These are phyloP conservation scores for Salix udensis DNA, from an alignment of 345 rosid genomes.

Conservation along the genomic window DNA sequence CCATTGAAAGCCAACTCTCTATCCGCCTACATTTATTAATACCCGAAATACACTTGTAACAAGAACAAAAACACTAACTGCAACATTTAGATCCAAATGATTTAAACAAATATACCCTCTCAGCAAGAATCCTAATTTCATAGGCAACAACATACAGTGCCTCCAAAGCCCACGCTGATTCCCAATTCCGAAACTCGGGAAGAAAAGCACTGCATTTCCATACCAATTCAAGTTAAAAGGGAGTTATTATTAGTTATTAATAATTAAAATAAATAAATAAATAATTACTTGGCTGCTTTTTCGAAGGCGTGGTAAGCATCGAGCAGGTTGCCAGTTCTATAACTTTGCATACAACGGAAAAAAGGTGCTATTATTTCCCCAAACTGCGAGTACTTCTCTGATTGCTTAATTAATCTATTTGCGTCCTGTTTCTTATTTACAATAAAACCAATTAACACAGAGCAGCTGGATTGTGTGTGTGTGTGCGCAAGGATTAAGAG, in stretches of 20 bases:
- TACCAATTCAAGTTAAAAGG: neutral
- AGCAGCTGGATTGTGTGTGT: neutral
- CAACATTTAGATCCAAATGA: neutral
- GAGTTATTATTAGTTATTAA: neutral
- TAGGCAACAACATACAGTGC: slow-evolving; percentile 78
- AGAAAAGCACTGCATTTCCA: slow-evolving; percentile 60
- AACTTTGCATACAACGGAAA: slow-evolving; percentile 76
- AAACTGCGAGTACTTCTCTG: slow-evolving; percentile 64
- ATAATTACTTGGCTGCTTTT: slow-evolving; percentile 67
- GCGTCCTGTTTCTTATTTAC: slow-evolving; percentile 51
- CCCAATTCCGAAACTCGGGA: slow-evolving; percentile 99
- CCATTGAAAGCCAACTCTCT: slow-evolving; percentile 69
- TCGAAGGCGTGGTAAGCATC: slow-evolving; percentile 78
- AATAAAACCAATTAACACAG: neutral
- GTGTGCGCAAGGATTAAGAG: neutral
- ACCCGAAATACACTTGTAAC: neutral
- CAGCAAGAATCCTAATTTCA: slow-evolving; percentile 92
- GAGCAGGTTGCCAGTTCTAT: slow-evolving; percentile 57
- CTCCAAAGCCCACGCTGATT: slow-evolving; percentile 92
- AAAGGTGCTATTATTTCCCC: slow-evolving; percentile 62
- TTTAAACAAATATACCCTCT: slow-evolving; percentile 50
- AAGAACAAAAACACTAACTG: neutral
- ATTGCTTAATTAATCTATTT: slow-evolving; percentile 65
- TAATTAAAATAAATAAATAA: neutral
- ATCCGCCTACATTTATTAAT: slow-evolving; percentile 65